Conservation (phyloP, 225 moss, liverwort and hornwort species). For the Pseudisothecium myosuroides region DNA sequence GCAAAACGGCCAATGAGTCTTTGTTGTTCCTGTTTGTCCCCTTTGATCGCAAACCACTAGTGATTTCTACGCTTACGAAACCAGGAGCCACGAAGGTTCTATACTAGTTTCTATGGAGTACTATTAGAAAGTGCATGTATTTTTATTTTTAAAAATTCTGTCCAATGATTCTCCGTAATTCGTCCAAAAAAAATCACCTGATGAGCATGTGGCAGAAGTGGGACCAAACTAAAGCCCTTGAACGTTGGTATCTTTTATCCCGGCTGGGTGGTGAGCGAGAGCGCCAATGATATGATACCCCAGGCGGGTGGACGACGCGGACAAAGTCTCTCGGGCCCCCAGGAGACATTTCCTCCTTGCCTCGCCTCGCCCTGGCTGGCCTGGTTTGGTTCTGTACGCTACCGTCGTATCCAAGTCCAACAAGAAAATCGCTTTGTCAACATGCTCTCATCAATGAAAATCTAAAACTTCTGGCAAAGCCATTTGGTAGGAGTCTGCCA, state of each 20-base stretch:
- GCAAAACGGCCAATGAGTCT: neutral
- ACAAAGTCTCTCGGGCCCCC: neutral
- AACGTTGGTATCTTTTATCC: neutral
- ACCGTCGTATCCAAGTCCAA: neutral
- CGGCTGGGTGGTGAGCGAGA: too few relatives aligned
- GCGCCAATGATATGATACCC: neutral
- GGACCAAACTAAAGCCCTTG: neutral
- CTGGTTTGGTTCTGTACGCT: neutral
- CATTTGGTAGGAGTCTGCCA: neutral
- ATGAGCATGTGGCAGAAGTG: neutral
- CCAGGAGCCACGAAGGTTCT: too few relatives aligned
- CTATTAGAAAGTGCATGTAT: neutral
- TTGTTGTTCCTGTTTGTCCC: neutral
- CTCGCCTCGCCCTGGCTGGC: too few relatives aligned
- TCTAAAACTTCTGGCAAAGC: neutral
- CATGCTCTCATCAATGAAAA: neutral
- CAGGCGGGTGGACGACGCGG: too few relatives aligned
- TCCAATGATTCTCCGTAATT: neutral
- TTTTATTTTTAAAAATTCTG: too few relatives aligned
- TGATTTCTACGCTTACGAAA: neutral
- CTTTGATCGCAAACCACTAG: neutral
- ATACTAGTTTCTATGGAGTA: too few relatives aligned
- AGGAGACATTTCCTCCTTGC: neutral
- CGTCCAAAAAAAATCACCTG: neutral
- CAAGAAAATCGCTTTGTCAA: slow-evolving; percentile 4